phyloP scores from a whole-genome alignment of 1,284 basidiomycete genomes.

The Melampsora medusae region DNA sequence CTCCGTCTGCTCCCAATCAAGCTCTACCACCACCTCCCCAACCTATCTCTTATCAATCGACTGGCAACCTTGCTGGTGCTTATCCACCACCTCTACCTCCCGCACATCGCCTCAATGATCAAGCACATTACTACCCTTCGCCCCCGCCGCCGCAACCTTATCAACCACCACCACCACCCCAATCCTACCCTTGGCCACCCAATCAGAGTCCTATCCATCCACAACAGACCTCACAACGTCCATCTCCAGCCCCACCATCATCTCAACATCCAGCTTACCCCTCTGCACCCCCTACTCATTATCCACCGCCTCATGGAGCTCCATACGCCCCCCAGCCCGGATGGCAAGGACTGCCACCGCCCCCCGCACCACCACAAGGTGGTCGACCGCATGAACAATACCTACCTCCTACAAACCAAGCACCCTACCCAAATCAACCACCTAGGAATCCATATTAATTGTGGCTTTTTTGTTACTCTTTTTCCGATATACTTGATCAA shows the following conservation, averaged over 20 bases:
- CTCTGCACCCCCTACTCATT: neutral
- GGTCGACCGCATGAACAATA: neutral
- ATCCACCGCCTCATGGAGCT: neutral
- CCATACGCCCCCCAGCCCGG: neutral
- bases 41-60: conserved; percentile 46
- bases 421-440: neutral
- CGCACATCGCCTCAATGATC: conserved; percentile 43
- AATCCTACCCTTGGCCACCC: conserved; percentile 1
- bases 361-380: neutral
- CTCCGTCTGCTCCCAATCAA: conserved; percentile 16
- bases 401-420: neutral
- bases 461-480: too few relatives aligned
- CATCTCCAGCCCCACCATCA: conserved; percentile 47
- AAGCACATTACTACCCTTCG: conserved; percentile 8
- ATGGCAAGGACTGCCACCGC: neutral
- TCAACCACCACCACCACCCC: conserved; percentile 45
- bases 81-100: conserved; percentile 51
- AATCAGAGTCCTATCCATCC: neutral
- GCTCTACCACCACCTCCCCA: conserved; percentile 46
- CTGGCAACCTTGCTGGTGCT: conserved; percentile 42
- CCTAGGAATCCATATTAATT: neutral
- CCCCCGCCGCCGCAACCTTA: conserved; percentile 49
- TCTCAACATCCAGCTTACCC: neutral
- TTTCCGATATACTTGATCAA: too few relatives aligned
- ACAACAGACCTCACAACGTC: neutral